phyloP scores from a whole-genome alignment of 495 filamentous ascomycete species.

The Usnea hakonensis region DNA sequence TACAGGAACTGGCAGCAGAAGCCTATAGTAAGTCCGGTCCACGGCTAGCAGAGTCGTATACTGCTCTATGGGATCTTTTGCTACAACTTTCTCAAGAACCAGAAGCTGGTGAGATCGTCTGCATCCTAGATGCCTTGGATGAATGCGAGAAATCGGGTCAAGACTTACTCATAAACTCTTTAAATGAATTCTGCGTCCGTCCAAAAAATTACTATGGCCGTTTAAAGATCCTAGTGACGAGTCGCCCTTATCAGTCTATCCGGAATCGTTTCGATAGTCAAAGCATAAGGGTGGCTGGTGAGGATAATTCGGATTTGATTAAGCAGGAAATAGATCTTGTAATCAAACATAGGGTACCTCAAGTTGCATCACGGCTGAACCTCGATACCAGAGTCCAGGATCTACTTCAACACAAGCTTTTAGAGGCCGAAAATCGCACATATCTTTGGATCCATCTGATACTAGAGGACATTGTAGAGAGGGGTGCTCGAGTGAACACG shows the following conservation, averaged over 20 bases:
- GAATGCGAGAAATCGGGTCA: slow-evolving; percentile 29
- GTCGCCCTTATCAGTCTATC: neutral
- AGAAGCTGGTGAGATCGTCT: slow-evolving; percentile 24
- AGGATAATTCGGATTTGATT: no score
- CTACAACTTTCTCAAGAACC: slow-evolving; percentile 18
- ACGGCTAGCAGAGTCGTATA: slow-evolving; percentile 16
- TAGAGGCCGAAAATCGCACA: slow-evolving; percentile 35
- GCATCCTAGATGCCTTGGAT: slow-evolving; percentile 38
- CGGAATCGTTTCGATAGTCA: no score
- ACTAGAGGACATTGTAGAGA: slow-evolving; percentile 30
- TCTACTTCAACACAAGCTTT: slow-evolving; percentile 19
- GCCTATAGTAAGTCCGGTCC: slow-evolving; percentile 17
- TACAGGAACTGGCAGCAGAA: slow-evolving; percentile 25
- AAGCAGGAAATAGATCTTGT: no score
- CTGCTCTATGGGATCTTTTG: slow-evolving; percentile 29
- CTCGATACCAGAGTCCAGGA: neutral
- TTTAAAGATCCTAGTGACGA: slow-evolving; percentile 5
- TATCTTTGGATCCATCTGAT: slow-evolving; percentile 42
- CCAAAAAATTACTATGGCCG: neutral
- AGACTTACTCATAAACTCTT: slow-evolving; percentile 8
- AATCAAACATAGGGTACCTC: no score
- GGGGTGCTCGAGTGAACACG: slow-evolving; percentile 15
- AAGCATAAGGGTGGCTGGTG: no score
- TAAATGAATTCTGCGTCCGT: neutral
- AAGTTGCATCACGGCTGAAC: neutral